Conservation (phyloP, 2,329 filamentous ascomycete genomes). For the Ophiostoma tasmaniense region DNA sequence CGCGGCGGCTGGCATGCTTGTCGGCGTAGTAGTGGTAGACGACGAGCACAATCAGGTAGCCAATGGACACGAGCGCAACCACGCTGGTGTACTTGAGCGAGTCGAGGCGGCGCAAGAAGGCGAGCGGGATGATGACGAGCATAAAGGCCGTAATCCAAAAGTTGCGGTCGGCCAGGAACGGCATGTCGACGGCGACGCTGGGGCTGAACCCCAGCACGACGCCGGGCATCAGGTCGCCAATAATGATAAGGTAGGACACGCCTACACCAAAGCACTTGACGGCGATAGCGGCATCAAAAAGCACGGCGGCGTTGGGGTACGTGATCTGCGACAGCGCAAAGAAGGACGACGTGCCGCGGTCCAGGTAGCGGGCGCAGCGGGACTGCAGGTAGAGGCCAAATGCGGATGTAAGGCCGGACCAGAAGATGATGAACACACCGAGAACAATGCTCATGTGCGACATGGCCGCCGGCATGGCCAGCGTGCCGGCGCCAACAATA, state of each 20-base stretch:
- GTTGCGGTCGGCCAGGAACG: slow-evolving; percentile 77
- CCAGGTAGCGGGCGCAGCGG: slow-evolving; percentile 85
- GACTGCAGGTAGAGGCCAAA: slow-evolving; percentile 95
- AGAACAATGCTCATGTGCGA: slow-evolving; percentile 91
- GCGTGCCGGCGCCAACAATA: slow-evolving; percentile 87
- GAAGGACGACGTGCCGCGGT: slow-evolving; percentile 81
- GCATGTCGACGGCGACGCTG: slow-evolving; percentile 51
- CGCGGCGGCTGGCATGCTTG: slow-evolving; percentile 61
- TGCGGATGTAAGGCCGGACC: slow-evolving; percentile 80
- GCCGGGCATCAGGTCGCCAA: slow-evolving; percentile 95
- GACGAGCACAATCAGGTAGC: slow-evolving; percentile 85
- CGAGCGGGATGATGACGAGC: slow-evolving; percentile 89
- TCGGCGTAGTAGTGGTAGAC: slow-evolving; percentile 87
- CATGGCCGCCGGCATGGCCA: slow-evolving; percentile 91
- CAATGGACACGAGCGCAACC: slow-evolving; percentile 83
- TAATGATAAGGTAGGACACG: slow-evolving; percentile 96
- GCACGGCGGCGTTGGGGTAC: slow-evolving; percentile 88
- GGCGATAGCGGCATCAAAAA: slow-evolving; percentile 93
- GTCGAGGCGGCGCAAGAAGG: slow-evolving; percentile 82
- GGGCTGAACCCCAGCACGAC: slow-evolving; percentile 67
- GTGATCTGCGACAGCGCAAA: slow-evolving; percentile 96
- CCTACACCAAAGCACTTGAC: slow-evolving; percentile 98
- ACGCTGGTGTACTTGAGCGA: slow-evolving; percentile 96
- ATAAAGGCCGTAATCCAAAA: slow-evolving; percentile 99
- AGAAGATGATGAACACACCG: slow-evolving; percentile 75